Conservation (phyloP, 2,329 filamentous ascomycete genomes). For the Ambrosiella cleistominuta region DNA sequence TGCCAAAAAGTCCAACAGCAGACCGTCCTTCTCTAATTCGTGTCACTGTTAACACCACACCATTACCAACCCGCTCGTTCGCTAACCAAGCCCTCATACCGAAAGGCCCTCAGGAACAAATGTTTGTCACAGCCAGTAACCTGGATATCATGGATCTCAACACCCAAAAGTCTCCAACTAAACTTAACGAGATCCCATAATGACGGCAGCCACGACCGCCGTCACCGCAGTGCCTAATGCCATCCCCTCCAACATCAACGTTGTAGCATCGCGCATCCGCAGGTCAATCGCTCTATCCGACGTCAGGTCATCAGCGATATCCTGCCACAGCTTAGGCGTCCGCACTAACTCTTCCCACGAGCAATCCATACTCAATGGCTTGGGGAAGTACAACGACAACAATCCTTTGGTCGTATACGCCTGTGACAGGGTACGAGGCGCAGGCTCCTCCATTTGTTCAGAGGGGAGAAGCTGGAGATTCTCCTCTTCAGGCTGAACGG, state of each 20-base stretch:
- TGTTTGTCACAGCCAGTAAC: too few species aligned
- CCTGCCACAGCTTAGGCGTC: slow-evolving; percentile 9
- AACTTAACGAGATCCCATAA: slow-evolving; percentile 1
- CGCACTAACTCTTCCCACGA: slow-evolving; percentile 9
- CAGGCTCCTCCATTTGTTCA: not conserved
- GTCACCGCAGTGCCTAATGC: slow-evolving; percentile 23
- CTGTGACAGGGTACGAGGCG: not conserved
- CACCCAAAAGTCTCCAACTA: not conserved
- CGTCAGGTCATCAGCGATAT: slow-evolving; percentile 8
- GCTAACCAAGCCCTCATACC: too few species aligned
- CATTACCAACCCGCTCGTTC: too few species aligned
- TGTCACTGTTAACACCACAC: too few species aligned
- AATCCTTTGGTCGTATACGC: slow-evolving; percentile 5
- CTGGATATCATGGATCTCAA: not conserved
- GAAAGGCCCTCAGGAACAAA: too few species aligned
- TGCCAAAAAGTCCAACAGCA: not conserved
- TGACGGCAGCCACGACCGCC: slow-evolving; percentile 3
- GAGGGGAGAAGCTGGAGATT: not conserved
- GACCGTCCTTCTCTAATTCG: too few species aligned
- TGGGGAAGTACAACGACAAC: slow-evolving; percentile 8
- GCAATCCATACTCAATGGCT: slow-evolving; percentile 2
- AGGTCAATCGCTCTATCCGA: slow-evolving; percentile 42
- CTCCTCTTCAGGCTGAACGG: not conserved
- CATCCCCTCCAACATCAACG: slow-evolving; percentile 46
- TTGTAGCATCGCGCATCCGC: slow-evolving; percentile 51